Evolutionary conservation across 768 basidiomycete species (phyloP), one percentile per base, ranked within the genome.

Genomic region (Auricularia cornea): DNA sequence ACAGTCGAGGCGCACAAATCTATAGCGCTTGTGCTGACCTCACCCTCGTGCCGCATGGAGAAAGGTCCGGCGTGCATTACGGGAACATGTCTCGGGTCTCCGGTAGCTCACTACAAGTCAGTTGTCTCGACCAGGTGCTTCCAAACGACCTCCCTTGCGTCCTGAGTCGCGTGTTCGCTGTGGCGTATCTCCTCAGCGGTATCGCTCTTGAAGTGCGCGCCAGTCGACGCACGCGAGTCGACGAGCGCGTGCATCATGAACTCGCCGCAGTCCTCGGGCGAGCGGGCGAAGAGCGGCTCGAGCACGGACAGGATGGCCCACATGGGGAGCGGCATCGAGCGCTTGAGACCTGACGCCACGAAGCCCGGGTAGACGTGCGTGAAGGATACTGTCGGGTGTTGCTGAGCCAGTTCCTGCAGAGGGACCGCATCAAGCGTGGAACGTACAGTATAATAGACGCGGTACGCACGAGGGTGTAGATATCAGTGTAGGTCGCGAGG

Each of bases 201-300:
- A 20, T 48, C 10, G 44, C 44, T 48, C 44, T 48, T 48, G 2
- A 23, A 18, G 20, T 23, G 23, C 23, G 44, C 44, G 23, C 44
- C 44, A 6, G 44, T 48, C 44, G 11, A 14, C 44, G 44, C 16
- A 6, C 6, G 5, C 6, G 44, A 18, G 2, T 48, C 44, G 11
- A 69, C 60, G 35, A 69, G 66, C 16, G 66, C 68, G 59, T 66
- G 64, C 28, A 69, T 63, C 68, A 70, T 65, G 62, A 63, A 69
- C 62, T 72, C 71, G 29, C 65, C 71, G 41, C 61, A 65, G 29
- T 71, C 71, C 26, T 44, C 51, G 66, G 5, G 38, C 54, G 40
- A 3, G 60, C 64, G 0, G 63, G 29, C 30, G 66, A 30, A 2
- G 23, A 61, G 11, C 44, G 20, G 23, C 11, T 48, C 44, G 20